Base-by-base conservation (phyloP, 225 moss, liverwort and hornwort genomes). In the Sphagnum tenellum region DNA sequence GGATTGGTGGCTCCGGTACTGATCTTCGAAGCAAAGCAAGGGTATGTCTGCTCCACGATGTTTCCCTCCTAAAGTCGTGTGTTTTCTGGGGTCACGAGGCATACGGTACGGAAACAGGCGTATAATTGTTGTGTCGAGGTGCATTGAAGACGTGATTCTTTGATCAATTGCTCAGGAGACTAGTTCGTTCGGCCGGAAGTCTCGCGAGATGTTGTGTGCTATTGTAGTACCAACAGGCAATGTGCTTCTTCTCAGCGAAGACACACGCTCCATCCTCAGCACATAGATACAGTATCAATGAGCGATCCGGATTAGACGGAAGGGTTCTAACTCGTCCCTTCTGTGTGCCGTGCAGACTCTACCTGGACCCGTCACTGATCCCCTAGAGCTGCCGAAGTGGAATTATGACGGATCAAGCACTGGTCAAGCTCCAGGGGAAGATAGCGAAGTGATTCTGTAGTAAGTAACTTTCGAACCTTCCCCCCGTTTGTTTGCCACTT, bases 391-490 rank as follows among this genome's bases (percentile, higher is more conserved):
- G 52, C 77, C 77, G 6, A 75, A 59, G 14, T 83, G 83, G 83
- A 83, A 83, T 60, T 83, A 75, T 48, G 83, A 83, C 29, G 83
- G 83, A 47, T 76, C 76, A 1, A 79, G 79, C 66, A 83, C 83
- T 2, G 61, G 59, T 8, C 83, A 83, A 67, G 83, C 83, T 51
- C 67, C 72, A 0, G 83, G 83, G 9, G 51, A 60, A 7, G 83
- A 83, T 56, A 75, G 75, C 49, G 83, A 83, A 62, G 83, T 83
- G 11, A 83, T 83, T 61, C 59, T 83, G 3, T 66, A 77, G 81
- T 82, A 62, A 64, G 66, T 12, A 2, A 3, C n/a, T 47, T 5
- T 52, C 14, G 52, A 59, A 44, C 3, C 11, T 12, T 5, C 44
- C 10, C 3, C 48, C 53, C 5, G 2, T 29, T 8, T 3, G 7